phyloP scores from a whole-genome alignment of 2,329 filamentous ascomycete genomes.

The Penicillium sp. region DNA sequence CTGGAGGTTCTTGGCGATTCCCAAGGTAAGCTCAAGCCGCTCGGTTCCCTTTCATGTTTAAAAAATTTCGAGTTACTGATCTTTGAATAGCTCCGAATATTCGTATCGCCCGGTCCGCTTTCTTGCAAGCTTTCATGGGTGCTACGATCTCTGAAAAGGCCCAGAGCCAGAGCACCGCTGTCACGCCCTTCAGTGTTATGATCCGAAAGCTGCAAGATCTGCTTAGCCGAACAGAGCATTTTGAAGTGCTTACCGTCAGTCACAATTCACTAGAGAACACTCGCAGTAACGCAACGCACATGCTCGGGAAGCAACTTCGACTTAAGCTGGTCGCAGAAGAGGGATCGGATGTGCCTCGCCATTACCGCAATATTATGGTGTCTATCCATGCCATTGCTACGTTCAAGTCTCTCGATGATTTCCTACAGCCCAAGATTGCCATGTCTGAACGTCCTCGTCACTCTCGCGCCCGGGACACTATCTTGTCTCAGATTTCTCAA shows the following conservation, averaged over 20 bases:
- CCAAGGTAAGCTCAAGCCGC: not conserved
- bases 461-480: slow-evolving; percentile 63
- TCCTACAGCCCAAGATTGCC: slow-evolving; percentile 85
- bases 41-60: slow-evolving; percentile 45
- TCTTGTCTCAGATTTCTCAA: slow-evolving; percentile 73
- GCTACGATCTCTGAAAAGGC: slow-evolving; percentile 64
- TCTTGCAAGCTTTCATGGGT: slow-evolving; percentile 92
- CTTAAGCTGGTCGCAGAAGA: slow-evolving; percentile 85
- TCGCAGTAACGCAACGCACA: slow-evolving; percentile 87
- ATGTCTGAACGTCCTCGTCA: slow-evolving; percentile 73
- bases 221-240: slow-evolving; percentile 94
- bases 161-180: slow-evolving; percentile 67
- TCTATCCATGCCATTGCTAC: slow-evolving; percentile 98
- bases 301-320: slow-evolving; percentile 94
- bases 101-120: slow-evolving; percentile 72
- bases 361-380: slow-evolving; percentile 94
- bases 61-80: not conserved
- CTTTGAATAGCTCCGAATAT: slow-evolving; percentile 24
- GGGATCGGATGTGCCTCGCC: slow-evolving; percentile 82
- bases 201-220: slow-evolving; percentile 95
- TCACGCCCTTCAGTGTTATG: slow-evolving; percentile 86
- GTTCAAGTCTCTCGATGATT: slow-evolving; percentile 96
- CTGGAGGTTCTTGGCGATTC: slow-evolving; percentile 79
- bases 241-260: slow-evolving; percentile 94
- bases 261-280: slow-evolving; percentile 90